Base-by-base conservation (phyloP, 1,284 basidiomycete species). In the Ceratobasidium sp. region DNA sequence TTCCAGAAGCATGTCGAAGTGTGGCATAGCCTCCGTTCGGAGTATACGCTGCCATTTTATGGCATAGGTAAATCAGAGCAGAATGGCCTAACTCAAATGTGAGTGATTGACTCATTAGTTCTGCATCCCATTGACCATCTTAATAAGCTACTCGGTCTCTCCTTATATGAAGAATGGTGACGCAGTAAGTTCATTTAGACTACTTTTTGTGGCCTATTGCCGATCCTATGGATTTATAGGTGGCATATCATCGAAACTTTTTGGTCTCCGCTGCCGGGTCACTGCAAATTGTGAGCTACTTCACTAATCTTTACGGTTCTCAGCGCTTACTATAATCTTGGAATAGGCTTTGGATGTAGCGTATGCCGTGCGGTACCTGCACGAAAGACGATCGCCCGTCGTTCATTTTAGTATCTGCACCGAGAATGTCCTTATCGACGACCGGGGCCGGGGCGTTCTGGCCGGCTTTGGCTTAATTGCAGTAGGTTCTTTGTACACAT, bases 41-140 rank as follows among this genome's bases (percentile, higher is more conserved):
- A 63, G 6, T 38, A 49, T 18, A 63, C 48, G 1, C 28, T 63
- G 1, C 46, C 61, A 11, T 63, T 63, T 23, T 63, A 63, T 23
- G 61, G 61, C 3, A 49, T 63, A 8, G 61, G 44, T 3, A 63
- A 21, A 18, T 33, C 4, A 23, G 44, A 63, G n/a, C 33, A 16
- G 2, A 38, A 33, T 12, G 61, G 61, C 2, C 46, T 36, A n/a
- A 63, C 61, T 9, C 30, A n/a, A 21, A 33, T 63, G 61, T 63
- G 30, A 63, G 61, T 51, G n/a, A 18, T 59, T 21, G 40, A 36
- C 14, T 18, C 53, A 4, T 6, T 3, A 11, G 6, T 38, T n/a
- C 18, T 12, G 56, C 23, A 33, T 18, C 60, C 42, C 23, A 1
- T 11, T 49, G 6, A 63, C 25, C 8, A 40, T 23, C 36, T 12